Base-by-base conservation (phyloP, 1,284 basidiomycete species). In the Apiotrichum mycotoxinovorans region DNA sequence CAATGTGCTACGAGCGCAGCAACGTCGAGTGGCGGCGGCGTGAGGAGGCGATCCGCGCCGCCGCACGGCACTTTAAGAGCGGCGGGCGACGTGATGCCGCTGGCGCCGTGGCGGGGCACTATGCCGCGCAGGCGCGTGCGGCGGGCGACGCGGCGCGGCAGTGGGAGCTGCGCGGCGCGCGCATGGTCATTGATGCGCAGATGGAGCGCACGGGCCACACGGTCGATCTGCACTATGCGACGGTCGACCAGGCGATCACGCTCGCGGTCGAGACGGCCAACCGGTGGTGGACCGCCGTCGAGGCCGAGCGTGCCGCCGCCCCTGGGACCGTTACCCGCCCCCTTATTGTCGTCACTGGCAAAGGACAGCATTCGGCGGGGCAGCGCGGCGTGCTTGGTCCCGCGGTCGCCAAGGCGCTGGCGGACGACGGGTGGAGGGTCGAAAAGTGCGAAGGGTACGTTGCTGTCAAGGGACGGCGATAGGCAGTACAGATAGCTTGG, bases 281-380 rank as follows among this genome's bases (percentile, higher is more conserved):
- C 22, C 52, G 35, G n/a, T 76, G 74, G 74, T 69, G 54, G 53
- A 35, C 14, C 12, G 22, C 25, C 2, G 87, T 86, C 33, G 84
- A 85, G 11, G 87, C 79, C 68, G 82, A 77, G 81, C 30, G 35
- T 15, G 35, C 35, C 8, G 11, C 35, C 4, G 82, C 85, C 57
- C 89, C 81, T 49, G 88, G 80, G 4, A 86, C 86, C 52, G 52
- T 20, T 8, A 43, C 27, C 14, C 35, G 33, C 3, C 49, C 50
- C 14, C 58, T 75, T 45, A 50, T 52, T 14, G 65, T 78, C 23
- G 65, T 78, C 25, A 74, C 72, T 5, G 76, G 76, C 25, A 69
- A 71, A 15, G 76, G 76, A 15, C 66, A 67, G 30, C 76, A 78
- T 62, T 73, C 70, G 17, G 67, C 64, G 0, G 70, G 71, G 18